These are phyloP conservation scores for Chlorella sp. DNA, from an alignment of 139 green algal species.

Conservation along the genomic window DNA sequence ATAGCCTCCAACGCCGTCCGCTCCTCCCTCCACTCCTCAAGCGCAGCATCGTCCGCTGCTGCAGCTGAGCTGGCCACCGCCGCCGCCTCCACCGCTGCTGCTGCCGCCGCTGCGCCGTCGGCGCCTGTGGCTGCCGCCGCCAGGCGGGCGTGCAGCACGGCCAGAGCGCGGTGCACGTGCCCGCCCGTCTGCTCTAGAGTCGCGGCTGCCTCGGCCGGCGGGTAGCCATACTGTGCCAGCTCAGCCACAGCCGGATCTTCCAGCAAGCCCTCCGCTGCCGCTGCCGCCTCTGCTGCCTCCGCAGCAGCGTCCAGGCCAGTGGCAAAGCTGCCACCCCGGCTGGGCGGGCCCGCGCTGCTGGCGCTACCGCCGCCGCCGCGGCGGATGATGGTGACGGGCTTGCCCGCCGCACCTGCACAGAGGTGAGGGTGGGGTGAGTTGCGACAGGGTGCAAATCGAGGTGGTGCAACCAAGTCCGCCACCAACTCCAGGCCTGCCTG, in stretches of 20 bases:
- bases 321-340: not conserved
- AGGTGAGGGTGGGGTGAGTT: not conserved
- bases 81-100: not conserved
- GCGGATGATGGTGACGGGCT: conserved; percentile 48
- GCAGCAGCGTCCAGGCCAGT: not conserved
- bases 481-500: too few relatives aligned
- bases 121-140: conserved; percentile 26
- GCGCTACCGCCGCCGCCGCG: not conserved
- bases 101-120: not conserved
- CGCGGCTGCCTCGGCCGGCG: conserved; percentile 26
- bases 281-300: not conserved
- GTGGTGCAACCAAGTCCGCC: not conserved
- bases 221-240: conserved; percentile 62
- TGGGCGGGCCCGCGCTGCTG: not conserved
- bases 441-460: not conserved
- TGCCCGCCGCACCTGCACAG: conserved; percentile 50
- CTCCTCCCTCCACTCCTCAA: conserved; percentile 73
- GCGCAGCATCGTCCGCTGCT: not conserved
- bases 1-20: conserved; percentile 78
- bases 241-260: conserved; percentile 45
- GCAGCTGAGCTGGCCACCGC: not conserved
- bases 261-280: not conserved
- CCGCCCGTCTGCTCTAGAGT: conserved; percentile 52
- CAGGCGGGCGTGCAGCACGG: conserved; percentile 49
- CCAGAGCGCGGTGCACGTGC: conserved; percentile 54